These are phyloP conservation scores for Populus hybrid DNA, from an alignment of 441 rosid genomes.

Conservation along the genomic window DNA sequence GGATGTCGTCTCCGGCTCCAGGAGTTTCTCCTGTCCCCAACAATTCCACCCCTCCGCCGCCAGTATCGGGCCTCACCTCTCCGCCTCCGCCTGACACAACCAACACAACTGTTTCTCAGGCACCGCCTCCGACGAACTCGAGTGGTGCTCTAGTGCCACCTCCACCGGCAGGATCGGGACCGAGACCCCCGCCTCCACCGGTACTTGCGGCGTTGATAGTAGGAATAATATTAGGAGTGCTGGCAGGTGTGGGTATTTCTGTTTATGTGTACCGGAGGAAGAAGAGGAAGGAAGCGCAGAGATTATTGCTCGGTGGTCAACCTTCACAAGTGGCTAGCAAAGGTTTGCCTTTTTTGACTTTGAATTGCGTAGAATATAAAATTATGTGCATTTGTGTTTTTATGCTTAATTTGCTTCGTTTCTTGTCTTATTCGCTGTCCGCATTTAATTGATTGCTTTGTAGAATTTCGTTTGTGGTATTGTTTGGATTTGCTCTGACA, in stretches of 20 bases:
- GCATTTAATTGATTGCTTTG: no score
- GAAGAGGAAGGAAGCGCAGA: slow-evolving; percentile 38
- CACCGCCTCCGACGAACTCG: slow-evolving; percentile 16
- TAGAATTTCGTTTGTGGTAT: no score
- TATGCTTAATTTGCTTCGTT: no score
- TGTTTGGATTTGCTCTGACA: no score
- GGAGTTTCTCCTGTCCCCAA: neutral
- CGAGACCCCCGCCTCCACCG: neutral
- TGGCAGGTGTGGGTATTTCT: slow-evolving; percentile 44
- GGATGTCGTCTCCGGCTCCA: slow-evolving; percentile 12
- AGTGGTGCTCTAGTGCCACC: neutral
- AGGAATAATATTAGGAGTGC: slow-evolving; percentile 52
- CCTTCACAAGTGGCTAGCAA: no score
- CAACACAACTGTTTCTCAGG: slow-evolving; percentile 23
- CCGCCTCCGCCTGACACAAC: slow-evolving; percentile 12
- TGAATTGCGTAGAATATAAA: no score
- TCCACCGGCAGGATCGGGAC: slow-evolving; percentile 1
- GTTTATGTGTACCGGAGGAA: slow-evolving; percentile 35
- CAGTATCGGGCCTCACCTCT: no score
- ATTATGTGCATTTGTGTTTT: no score
- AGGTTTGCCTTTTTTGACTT: no score
- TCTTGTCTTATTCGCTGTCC: no score
- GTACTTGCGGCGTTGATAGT: slow-evolving; percentile 35
- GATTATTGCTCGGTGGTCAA: neutral
- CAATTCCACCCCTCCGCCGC: slow-evolving; percentile 8